Conservation (phyloP, 1,139 yeast species). For the Meyerozyma smithsonii region DNA sequence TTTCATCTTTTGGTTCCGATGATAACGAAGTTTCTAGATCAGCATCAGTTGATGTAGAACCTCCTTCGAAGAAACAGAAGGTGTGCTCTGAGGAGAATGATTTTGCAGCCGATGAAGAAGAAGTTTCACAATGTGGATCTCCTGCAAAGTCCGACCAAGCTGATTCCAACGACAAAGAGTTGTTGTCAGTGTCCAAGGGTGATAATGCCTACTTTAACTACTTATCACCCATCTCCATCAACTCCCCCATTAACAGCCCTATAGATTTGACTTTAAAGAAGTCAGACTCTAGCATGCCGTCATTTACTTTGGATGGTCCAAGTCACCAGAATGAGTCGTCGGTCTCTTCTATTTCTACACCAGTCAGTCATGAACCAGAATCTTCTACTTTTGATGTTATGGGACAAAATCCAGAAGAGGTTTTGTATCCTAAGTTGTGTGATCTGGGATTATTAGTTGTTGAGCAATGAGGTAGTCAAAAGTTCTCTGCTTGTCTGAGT, state of each 20-base stretch:
- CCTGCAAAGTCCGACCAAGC: neutral
- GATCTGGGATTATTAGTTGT: conserved; percentile 5
- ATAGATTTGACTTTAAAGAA: conserved; percentile 34
- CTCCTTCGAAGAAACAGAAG: neutral
- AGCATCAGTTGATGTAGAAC: conserved; percentile 1
- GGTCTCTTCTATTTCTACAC: conserved; percentile 7
- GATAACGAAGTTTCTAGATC: neutral
- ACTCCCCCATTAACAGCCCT: conserved; percentile 40
- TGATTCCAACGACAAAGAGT: conserved; percentile 7
- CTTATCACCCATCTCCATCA: conserved; percentile 42
- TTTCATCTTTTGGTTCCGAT: conserved; percentile 5
- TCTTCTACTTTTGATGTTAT: conserved; percentile 24
- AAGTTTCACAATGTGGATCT: neutral
- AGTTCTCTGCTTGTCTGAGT: conserved; percentile 35
- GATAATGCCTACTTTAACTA: conserved; percentile 25
- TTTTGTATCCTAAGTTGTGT: conserved; percentile 28
- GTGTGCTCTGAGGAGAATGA: neutral
- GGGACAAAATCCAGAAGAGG: conserved; percentile 53
- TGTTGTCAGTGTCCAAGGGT: conserved; percentile 10
- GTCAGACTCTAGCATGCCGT: conserved; percentile 14
- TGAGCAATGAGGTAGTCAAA: conserved; percentile 6
- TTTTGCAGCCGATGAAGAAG: neutral
- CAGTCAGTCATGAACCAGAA: conserved; percentile 8
- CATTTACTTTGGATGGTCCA: conserved; percentile 9
- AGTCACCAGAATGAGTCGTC: conserved; percentile 5